phyloP scores from a whole-genome alignment of 2,329 filamentous ascomycete genomes.

The Colletotrichum neosansevieriae region DNA sequence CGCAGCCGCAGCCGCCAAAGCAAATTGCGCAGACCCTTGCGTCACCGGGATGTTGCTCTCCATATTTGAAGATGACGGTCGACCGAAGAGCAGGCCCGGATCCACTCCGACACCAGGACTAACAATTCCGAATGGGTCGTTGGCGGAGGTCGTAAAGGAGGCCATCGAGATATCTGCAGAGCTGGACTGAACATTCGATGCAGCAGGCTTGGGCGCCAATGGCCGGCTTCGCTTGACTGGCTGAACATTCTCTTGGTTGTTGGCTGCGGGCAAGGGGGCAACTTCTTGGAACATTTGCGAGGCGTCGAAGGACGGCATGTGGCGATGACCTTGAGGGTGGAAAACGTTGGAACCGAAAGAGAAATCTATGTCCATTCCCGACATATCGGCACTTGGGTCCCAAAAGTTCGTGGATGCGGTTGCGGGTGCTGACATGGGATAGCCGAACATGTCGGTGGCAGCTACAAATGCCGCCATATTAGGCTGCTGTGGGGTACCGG shows the following conservation, averaged over 20 bases:
- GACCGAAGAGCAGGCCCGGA: slow-evolving; percentile 69
- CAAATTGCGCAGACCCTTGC: slow-evolving; percentile 42
- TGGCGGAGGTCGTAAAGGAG: slow-evolving; percentile 58
- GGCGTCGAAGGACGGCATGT: slow-evolving; percentile 65
- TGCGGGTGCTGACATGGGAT: slow-evolving; percentile 70
- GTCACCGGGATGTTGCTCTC: slow-evolving; percentile 49
- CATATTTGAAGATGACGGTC: slow-evolving; percentile 62
- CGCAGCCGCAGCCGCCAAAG: slow-evolving; percentile 33
- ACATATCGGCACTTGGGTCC: slow-evolving; percentile 64
- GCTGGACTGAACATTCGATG: slow-evolving; percentile 44
- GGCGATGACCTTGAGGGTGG: slow-evolving; percentile 55
- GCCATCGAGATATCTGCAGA: slow-evolving; percentile 48
- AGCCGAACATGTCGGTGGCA: slow-evolving; percentile 68
- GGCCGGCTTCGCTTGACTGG: slow-evolving; percentile 57
- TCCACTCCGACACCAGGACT: slow-evolving; percentile 65
- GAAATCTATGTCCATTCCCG: slow-evolving; percentile 72
- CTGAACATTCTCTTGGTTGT: slow-evolving; percentile 43
- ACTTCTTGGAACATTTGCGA: slow-evolving; percentile 67
- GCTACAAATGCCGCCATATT: slow-evolving; percentile 62
- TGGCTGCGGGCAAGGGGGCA: slow-evolving; percentile 47
- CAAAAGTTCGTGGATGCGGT: slow-evolving; percentile 67
- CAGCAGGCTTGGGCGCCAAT: slow-evolving; percentile 64
- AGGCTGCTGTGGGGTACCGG: slow-evolving; percentile 61
- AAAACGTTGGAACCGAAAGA: slow-evolving; percentile 59
- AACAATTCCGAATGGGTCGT: slow-evolving; percentile 64